Evolutionary conservation across 2,329 filamentous ascomycete species (phyloP).

Genomic region (Magnaporthiopsis incrustans): DNA sequence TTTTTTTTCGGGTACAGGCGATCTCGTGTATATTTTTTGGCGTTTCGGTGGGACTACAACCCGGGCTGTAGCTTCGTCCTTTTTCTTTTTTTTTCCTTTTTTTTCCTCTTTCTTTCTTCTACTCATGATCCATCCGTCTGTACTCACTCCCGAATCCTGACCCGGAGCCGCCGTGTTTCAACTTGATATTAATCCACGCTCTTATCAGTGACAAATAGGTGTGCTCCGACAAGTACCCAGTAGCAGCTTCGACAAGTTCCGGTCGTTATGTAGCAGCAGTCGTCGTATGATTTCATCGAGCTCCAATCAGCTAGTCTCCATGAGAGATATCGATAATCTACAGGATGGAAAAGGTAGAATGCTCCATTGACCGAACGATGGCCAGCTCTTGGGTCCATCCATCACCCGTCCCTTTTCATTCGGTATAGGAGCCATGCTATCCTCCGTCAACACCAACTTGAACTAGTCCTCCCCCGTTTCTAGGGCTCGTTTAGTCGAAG

Average conservation of each 20-base stretch:
- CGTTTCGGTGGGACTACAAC: not conserved
- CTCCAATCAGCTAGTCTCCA: not conserved
- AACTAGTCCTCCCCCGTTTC: not conserved
- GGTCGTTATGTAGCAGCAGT: not conserved
- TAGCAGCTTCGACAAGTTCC: not conserved
- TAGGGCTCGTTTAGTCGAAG: slow-evolving; percentile 56
- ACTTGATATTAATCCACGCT: too few relatives aligned
- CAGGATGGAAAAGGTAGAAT: not conserved
- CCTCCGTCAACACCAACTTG: not conserved
- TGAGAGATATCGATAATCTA: not conserved
- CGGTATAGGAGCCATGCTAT: not conserved
- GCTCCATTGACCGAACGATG: not conserved
- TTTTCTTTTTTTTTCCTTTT: not conserved
- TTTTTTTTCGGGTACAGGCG: not conserved
- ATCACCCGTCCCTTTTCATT: not conserved
- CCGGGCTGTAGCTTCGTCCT: not conserved
- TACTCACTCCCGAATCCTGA: too few relatives aligned
- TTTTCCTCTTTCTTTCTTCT: too few relatives aligned
- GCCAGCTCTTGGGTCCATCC: not conserved
- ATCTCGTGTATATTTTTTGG: not conserved
- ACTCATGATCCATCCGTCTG: too few relatives aligned
- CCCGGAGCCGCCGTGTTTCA: not conserved
- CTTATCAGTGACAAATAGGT: not conserved
- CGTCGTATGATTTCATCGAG: not conserved
- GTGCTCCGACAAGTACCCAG: not conserved